Evolutionary conservation across 805 yeast genomes (phyloP).

Genomic region (Kuraishia piskuri): DNA sequence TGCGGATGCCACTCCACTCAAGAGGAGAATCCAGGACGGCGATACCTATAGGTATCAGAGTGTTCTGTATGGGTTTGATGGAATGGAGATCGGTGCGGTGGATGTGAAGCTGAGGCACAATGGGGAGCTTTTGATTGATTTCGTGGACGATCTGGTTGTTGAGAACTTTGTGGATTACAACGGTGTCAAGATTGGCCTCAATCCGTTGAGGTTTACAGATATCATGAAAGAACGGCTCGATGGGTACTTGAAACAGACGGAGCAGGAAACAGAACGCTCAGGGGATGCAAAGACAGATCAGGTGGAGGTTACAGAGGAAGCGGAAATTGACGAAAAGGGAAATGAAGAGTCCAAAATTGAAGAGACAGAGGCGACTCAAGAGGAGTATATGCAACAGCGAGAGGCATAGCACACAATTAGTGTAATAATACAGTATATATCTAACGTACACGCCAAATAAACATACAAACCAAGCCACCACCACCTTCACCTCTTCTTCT

Average conservation of each 20-base stretch:
- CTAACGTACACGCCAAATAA: too few species aligned
- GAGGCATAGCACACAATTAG: too few species aligned
- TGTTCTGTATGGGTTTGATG: conserved; percentile 11
- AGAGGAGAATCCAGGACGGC: neutral
- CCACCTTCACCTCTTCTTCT: neutral
- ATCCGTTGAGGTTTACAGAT: neutral
- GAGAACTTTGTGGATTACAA: conserved; percentile 6
- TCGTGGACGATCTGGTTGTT: conserved; percentile 2
- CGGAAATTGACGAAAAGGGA: too few species aligned
- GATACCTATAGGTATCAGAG: conserved; percentile 7
- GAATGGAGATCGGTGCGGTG: conserved; percentile 6
- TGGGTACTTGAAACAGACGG: neutral
- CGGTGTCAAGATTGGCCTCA: conserved; percentile 1
- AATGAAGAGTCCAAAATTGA: too few species aligned
- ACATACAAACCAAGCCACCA: neutral
- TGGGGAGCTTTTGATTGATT: conserved; percentile 1
- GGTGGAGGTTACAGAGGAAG: too few species aligned
- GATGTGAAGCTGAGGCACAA: conserved; percentile 7
- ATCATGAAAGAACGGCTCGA: neutral
- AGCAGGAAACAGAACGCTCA: too few species aligned
- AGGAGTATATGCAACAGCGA: too few species aligned
- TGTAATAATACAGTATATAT: neutral
- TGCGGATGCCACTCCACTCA: neutral
- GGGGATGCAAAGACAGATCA: too few species aligned
- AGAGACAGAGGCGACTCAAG: too few species aligned